These are phyloP conservation scores for Ascodesmis nigricans DNA, from an alignment of 495 filamentous ascomycete genomes.

Conservation along the genomic window DNA sequence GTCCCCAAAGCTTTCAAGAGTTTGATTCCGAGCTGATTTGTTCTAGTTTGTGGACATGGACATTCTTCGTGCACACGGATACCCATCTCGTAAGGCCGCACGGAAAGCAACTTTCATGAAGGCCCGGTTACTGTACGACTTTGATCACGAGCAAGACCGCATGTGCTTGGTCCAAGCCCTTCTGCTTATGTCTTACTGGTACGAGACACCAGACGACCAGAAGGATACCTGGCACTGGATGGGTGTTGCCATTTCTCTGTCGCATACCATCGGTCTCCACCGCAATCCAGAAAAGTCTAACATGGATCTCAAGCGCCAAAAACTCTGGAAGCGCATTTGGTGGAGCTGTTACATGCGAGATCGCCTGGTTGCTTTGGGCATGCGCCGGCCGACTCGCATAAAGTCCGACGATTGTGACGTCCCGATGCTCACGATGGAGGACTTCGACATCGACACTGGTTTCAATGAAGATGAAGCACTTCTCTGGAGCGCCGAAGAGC, in stretches of 20 bases:
- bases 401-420: slow-evolving; percentile 81
- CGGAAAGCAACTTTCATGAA: slow-evolving; percentile 62
- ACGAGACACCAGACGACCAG: slow-evolving; percentile 70
- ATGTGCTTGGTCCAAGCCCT: slow-evolving; percentile 65
- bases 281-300: slow-evolving; percentile 53
- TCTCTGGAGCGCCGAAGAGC: slow-evolving; percentile 18
- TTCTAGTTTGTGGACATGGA: slow-evolving; percentile 44
- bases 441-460: slow-evolving; percentile 49
- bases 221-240: slow-evolving; percentile 90
- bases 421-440: slow-evolving; percentile 58
- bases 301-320: slow-evolving; percentile 46
- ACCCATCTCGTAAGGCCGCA: slow-evolving; percentile 44
- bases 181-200: slow-evolving; percentile 77
- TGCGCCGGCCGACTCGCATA: slow-evolving; percentile 71
- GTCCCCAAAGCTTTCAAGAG: slow-evolving; percentile 2
- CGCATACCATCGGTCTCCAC: slow-evolving; percentile 66
- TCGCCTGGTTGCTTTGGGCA: slow-evolving; percentile 66
- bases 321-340: slow-evolving; percentile 79
- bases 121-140: slow-evolving; percentile 58
- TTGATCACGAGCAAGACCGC: slow-evolving; percentile 65
- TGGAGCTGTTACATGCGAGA: slow-evolving; percentile 88
- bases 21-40: not conserved
- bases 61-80: slow-evolving; percentile 46
- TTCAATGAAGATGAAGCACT: slow-evolving; percentile 34
- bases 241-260: slow-evolving; percentile 63